Conservation (phyloP, 1,139 yeast genomes). For the Yamadazyma mexicana region DNA sequence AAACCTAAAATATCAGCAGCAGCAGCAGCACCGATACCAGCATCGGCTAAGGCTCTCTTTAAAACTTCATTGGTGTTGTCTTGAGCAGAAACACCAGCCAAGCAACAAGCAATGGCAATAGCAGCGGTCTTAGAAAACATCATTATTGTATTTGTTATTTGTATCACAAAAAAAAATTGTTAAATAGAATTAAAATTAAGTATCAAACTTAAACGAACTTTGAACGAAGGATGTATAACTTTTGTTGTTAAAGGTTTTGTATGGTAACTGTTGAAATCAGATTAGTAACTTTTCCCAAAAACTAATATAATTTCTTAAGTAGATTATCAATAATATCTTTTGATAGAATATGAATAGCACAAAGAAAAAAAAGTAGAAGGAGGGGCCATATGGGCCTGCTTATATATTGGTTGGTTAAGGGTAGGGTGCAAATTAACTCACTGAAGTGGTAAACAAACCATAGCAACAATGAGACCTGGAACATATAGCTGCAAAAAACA, state of each 20-base stretch:
- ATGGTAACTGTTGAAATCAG: neutral
- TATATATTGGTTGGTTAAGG: neutral
- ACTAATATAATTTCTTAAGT: slow-evolving; percentile 8
- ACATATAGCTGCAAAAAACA: neutral
- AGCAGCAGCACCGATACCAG: slow-evolving; percentile 15
- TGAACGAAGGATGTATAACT: slow-evolving; percentile 7
- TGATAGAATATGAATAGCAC: neutral
- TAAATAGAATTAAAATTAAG: slow-evolving; percentile 6
- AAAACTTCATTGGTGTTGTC: slow-evolving; percentile 6
- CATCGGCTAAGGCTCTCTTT: slow-evolving; percentile 18
- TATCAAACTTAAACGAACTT: slow-evolving; percentile 9
- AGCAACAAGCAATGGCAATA: slow-evolving; percentile 17
- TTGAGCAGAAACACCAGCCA: slow-evolving; percentile 15
- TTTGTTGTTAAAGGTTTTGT: slow-evolving; percentile 1
- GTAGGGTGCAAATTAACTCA: neutral
- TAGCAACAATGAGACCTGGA: neutral
- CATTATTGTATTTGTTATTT: slow-evolving; percentile 12
- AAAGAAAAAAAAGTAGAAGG: neutral
- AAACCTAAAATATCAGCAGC: slow-evolving; percentile 12
- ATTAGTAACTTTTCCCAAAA: slow-evolving; percentile 17
- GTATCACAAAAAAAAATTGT: neutral
- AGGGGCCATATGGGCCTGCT: neutral
- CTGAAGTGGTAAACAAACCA: neutral
- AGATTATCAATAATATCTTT: neutral
- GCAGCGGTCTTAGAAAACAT: slow-evolving; percentile 17